Conservation (phyloP, 2,329 filamentous ascomycete genomes). For the Fusarium begoniae region DNA sequence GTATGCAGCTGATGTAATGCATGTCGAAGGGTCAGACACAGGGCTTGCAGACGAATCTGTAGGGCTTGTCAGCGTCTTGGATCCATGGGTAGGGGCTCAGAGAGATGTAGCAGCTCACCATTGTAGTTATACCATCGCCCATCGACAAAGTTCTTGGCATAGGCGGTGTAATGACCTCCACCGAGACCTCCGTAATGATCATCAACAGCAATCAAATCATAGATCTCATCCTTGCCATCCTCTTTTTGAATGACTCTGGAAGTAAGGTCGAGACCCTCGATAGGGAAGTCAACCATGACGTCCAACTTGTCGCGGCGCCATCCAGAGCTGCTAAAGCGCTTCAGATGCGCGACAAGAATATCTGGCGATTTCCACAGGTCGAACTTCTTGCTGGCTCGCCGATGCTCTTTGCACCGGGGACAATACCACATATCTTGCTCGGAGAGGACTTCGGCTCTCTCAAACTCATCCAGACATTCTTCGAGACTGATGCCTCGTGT, state of each 20-base stretch:
- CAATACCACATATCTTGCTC: conserved; percentile 99
- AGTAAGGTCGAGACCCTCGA: conserved; percentile 85
- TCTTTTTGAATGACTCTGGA: conserved; percentile 82
- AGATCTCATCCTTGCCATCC: conserved; percentile 82
- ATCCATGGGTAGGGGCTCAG: background rate
- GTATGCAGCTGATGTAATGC: conserved; percentile 84
- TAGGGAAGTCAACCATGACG: conserved; percentile 88
- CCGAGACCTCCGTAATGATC: conserved; percentile 94
- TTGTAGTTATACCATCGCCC: conserved; percentile 96
- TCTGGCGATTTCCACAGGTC: conserved; percentile 97
- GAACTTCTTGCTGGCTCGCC: conserved; percentile 93
- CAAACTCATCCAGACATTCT: conserved; percentile 93
- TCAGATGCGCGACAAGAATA: conserved; percentile 93
- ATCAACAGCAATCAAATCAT: conserved; percentile 95
- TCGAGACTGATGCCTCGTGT: conserved; percentile 80
- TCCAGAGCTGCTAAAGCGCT: conserved; percentile 89
- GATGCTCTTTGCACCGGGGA: conserved; percentile 92
- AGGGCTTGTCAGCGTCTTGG: conserved; percentile 50
- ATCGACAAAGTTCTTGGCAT: conserved; percentile 90
- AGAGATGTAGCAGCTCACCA: conserved; percentile 64
- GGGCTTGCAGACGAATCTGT: conserved; percentile 79
- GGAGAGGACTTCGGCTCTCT: conserved; percentile 91
- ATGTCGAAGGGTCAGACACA: conserved; percentile 65
- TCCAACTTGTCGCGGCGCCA: conserved; percentile 91
- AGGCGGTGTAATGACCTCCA: conserved; percentile 96